Evolutionary conservation across 1,284 basidiomycete genomes (phyloP), one percentile per base, ranked within the genome.

Genomic region (Moniliella sp.): DNA sequence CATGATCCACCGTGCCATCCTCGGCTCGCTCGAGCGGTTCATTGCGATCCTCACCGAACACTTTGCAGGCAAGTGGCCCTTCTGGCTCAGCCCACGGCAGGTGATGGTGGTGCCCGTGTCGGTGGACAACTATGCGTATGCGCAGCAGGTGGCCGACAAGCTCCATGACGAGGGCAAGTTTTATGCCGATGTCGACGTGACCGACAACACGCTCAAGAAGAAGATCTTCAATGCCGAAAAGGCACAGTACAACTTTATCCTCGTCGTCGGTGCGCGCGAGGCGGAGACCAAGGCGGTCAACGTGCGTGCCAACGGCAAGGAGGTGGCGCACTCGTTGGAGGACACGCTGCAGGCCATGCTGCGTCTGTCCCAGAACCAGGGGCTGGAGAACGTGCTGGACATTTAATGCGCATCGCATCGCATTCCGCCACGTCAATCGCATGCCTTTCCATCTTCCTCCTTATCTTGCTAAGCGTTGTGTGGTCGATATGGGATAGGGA

Each of bases 41-140:
- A 82, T 93, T 37, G 88, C 83, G 25, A 94, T 97, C 55, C 75
- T 88, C 44, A 94, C 83, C 3, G 91, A 99, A 63, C 84, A 93
- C 61, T 88, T 84, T 58, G 86, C 74, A 27, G 91, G 91, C 18
- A 93, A 93, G 66, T 99, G 88, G 86, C 91, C 91, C 4, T 93
- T 97, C 71, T 99, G 91, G 91, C 60, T 97, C 30, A 83, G 78
- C 0, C 91, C 91, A 9, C 72, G 91, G 28, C 91, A 97, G 64
- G 75, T 93, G 15, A 65, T 91, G 15, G 78, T 97, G 35, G 78
- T 99, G 30, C 91, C 91, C 2, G 83, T 97, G 18, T 82, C 86
- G 11, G 72, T 69, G 10, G 73, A 78, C 18, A 82, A 73, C 49
- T 84, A 51, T 66, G 79, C 77, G 17, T 99, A 97, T 57, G 88